Conservation (phyloP, 2,329 filamentous ascomycete genomes). For the Microdochium bolleyi region DNA sequence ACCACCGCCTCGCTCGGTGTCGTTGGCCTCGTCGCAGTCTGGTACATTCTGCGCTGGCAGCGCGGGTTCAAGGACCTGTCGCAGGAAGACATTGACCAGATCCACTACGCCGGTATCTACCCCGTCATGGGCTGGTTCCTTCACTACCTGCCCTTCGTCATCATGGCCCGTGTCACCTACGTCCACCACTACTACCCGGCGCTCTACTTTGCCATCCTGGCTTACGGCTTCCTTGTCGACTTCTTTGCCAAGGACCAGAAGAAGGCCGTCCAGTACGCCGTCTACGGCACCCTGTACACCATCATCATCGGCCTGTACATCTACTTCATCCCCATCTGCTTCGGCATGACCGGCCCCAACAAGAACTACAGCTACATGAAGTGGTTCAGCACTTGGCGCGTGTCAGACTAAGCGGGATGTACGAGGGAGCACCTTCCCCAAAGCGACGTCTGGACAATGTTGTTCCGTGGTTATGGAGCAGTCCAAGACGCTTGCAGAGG, state of each 20-base stretch:
- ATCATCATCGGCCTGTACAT: constrained; percentile 75
- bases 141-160: constrained; percentile 90
- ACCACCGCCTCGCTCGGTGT: constrained; percentile 72
- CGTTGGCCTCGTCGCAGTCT: constrained; percentile 64
- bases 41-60: constrained; percentile 93
- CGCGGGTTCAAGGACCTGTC: constrained; percentile 83
- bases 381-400: constrained; percentile 85
- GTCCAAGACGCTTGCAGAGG: too few relatives aligned
- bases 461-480: neutral
- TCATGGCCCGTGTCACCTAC: constrained; percentile 98
- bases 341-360: constrained; percentile 85
- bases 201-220: constrained; percentile 92
- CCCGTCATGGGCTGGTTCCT: constrained; percentile 90
- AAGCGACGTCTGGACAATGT: neutral
- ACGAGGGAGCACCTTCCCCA: neutral
- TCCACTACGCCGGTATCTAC: constrained; percentile 90
- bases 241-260: constrained; percentile 67
- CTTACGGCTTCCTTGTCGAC: constrained; percentile 80
- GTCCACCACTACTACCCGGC: constrained; percentile 99
- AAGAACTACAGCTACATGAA: constrained; percentile 84
- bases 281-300: constrained; percentile 71
- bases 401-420: constrained; percentile 51
- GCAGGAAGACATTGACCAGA: constrained; percentile 76
- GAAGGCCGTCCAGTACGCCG: constrained; percentile 52
- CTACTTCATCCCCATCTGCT: constrained; percentile 88